Conservation (phyloP, 257 asterid genomes). For the Vinca minor region DNA sequence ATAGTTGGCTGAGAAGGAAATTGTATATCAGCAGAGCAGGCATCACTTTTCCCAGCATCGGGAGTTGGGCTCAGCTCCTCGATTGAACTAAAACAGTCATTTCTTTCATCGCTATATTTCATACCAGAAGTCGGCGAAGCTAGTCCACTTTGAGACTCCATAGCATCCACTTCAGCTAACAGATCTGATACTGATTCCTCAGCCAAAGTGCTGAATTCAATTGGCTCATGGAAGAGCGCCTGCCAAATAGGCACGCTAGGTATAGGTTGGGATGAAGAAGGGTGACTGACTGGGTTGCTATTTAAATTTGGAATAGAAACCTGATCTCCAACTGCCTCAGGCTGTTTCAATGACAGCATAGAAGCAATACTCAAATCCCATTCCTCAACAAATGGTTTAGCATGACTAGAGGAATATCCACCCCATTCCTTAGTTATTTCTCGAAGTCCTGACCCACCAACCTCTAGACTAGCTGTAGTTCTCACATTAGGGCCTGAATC, state of each 20-base stretch:
- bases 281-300: conserved; percentile 16
- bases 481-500: conserved; percentile 41
- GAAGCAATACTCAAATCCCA: conserved; percentile 36
- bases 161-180: conserved; percentile 47
- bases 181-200: conserved; percentile 51
- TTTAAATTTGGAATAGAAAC: conserved; percentile 16
- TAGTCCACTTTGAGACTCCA: conserved; percentile 42
- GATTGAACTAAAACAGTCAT: conserved; percentile 39
- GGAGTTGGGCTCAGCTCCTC: conserved; percentile 36
- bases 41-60: conserved; percentile 40
- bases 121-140: conserved; percentile 43
- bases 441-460: conserved; percentile 39
- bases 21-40: conserved; percentile 33
- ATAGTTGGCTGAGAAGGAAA: conserved; percentile 25
- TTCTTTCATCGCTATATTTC: conserved; percentile 28
- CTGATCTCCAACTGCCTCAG: conserved; percentile 27
- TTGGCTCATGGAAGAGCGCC: conserved; percentile 28
- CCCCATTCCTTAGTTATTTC: conserved; percentile 39
- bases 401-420: conserved; percentile 21
- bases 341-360: conserved; percentile 26
- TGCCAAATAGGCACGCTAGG: conserved; percentile 32
- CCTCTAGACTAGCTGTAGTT: conserved; percentile 31
- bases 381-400: conserved; percentile 24
- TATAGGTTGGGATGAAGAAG: conserved; percentile 25
- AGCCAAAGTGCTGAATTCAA: conserved; percentile 39